These are phyloP conservation scores for Zoysia japonica DNA, from an alignment of 176 grass and related monocot genomes.

Conservation along the genomic window DNA sequence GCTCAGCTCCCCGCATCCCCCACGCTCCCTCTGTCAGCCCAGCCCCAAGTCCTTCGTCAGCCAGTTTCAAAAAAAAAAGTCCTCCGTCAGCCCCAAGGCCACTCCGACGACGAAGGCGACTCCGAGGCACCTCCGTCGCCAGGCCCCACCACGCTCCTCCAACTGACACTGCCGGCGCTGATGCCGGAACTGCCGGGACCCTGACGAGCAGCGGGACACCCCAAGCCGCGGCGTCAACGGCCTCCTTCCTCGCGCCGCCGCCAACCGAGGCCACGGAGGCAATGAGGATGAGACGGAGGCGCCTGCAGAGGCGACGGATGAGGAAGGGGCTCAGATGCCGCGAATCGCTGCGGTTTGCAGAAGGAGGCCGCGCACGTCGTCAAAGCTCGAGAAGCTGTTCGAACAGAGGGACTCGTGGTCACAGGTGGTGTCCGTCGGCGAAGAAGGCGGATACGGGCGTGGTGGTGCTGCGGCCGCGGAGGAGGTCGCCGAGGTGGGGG, in stretches of 20 bases:
- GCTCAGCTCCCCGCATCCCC: too few relatives aligned
- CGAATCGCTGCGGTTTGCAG: slow-evolving; percentile 23
- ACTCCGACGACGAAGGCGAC: neutral
- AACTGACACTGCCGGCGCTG: neutral
- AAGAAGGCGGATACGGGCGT: too few relatives aligned
- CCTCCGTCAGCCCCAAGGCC: too few relatives aligned
- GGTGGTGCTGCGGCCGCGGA: too few relatives aligned
- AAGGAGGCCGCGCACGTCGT: too few relatives aligned
- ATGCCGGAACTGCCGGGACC: neutral
- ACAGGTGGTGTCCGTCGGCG: too few relatives aligned
- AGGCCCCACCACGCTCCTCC: slow-evolving; percentile 21
- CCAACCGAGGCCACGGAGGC: neutral
- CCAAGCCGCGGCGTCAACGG: slow-evolving; percentile 53
- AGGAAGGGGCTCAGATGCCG: slow-evolving; percentile 40
- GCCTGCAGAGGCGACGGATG: neutral
- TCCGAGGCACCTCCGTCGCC: slow-evolving; percentile 8
- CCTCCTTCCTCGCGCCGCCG: slow-evolving; percentile 61
- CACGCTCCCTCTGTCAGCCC: too few relatives aligned
- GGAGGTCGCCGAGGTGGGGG: too few relatives aligned
- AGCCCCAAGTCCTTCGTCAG: too few relatives aligned
- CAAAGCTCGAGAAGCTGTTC: too few relatives aligned
- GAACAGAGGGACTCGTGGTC: too few relatives aligned
- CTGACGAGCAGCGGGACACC: slow-evolving; percentile 47
- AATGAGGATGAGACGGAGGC: slow-evolving; percentile 2
- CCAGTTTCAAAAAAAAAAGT: too few relatives aligned